phyloP scores from a whole-genome alignment of 1,284 basidiomycete species.

The Trametes versicolor region DNA sequence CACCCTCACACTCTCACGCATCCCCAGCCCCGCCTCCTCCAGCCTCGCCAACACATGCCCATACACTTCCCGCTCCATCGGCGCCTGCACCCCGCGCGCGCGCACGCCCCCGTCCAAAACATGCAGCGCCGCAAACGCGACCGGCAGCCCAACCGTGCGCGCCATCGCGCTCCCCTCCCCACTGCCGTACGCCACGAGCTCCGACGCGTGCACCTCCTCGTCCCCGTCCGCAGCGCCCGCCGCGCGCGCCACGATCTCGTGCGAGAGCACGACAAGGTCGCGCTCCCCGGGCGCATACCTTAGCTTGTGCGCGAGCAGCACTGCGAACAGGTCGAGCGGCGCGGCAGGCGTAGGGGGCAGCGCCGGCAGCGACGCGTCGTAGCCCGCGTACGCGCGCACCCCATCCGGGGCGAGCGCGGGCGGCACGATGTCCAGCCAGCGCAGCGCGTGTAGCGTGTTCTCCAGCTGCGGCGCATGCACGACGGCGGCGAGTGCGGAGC shows the following conservation, averaged over 20 bases:
- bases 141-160: constrained; percentile 76
- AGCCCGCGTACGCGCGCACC: constrained; percentile 21
- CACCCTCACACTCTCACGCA: constrained; percentile 62
- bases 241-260: constrained; percentile 72
- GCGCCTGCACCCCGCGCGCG: constrained; percentile 74
- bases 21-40: constrained; percentile 69
- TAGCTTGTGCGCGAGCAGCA: constrained; percentile 80
- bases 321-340: constrained; percentile 85
- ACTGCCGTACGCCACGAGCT: constrained; percentile 79
- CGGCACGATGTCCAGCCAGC: constrained; percentile 64
- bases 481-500: constrained; percentile 52
- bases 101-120: constrained; percentile 66
- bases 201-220: constrained; percentile 78
- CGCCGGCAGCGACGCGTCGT: constrained; percentile 50
- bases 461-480: constrained; percentile 48
- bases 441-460: constrained; percentile 60
- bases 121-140: constrained; percentile 40
- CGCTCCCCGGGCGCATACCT: constrained; percentile 79
- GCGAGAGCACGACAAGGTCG: constrained; percentile 90
- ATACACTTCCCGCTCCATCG: constrained; percentile 69
- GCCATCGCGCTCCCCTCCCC: constrained; percentile 84
- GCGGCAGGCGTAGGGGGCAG: constrained; percentile 55
- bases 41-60: constrained; percentile 68
- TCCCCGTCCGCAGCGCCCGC: constrained; percentile 32
- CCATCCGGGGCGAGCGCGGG: constrained; percentile 25